These are phyloP conservation scores for Fusarium fujikuroi DNA, from an alignment of 2,329 filamentous ascomycete genomes.

Conservation along the genomic window DNA sequence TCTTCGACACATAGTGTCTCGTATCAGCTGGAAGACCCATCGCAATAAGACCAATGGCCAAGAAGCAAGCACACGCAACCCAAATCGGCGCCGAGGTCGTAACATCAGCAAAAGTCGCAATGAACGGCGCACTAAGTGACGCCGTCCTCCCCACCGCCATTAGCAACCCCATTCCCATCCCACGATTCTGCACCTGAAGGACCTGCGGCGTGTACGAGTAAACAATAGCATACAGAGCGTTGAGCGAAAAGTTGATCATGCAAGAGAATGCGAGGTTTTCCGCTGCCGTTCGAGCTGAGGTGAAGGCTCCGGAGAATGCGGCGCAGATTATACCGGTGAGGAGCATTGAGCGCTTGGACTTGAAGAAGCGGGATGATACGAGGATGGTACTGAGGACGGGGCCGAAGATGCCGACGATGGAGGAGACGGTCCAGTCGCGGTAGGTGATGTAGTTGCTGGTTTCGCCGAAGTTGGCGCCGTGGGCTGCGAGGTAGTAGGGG, in stretches of 20 bases:
- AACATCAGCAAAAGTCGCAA: background rate
- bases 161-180: background rate
- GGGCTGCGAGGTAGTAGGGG: background rate
- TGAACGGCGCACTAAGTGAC: background rate
- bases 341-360: background rate
- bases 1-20: accelerated
- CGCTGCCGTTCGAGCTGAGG: background rate
- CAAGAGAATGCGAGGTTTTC: background rate
- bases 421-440: background rate
- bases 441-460: background rate
- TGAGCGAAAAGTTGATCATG: constrained; percentile 2
- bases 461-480: constrained; percentile 4
- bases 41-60: background rate
- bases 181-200: background rate
- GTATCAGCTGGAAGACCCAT: background rate
- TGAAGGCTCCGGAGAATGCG: background rate
- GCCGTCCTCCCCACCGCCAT: background rate
- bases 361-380: background rate
- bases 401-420: background rate
- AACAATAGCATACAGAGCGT: background rate
- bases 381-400: background rate
- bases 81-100: background rate
- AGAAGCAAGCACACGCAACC: background rate
- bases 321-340: background rate
- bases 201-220: background rate